Evolutionary conservation across 202 grass and related monocot genomes (phyloP).

Genomic region (Setaria viridis): DNA sequence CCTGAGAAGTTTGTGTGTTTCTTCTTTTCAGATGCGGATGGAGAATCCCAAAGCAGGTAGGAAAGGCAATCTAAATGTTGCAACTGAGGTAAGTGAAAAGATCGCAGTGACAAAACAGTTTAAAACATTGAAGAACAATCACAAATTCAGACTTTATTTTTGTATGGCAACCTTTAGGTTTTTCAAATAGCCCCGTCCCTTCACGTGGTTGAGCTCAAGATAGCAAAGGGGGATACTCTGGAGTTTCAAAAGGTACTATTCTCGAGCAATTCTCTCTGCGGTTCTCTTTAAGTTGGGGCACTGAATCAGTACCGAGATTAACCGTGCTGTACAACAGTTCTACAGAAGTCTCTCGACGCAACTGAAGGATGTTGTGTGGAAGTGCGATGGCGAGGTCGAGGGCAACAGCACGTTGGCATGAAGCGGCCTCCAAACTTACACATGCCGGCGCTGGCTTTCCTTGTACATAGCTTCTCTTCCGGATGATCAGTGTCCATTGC

Average conservation of each 20-base stretch:
- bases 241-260: slow-evolving; percentile 86
- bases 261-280: background rate
- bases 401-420: slow-evolving; percentile 40
- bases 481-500: slow-evolving; percentile 37
- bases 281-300: background rate
- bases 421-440: slow-evolving; percentile 16
- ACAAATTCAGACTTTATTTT: background rate
- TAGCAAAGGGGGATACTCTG: slow-evolving; percentile 91
- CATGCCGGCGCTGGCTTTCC: background rate
- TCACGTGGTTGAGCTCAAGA: slow-evolving; percentile 87
- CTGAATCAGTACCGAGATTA: background rate
- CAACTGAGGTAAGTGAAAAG: slow-evolving; percentile 74
- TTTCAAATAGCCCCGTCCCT: slow-evolving; percentile 90
- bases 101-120: slow-evolving; percentile 17
- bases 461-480: slow-evolving; percentile 51
- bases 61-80: slow-evolving; percentile 97
- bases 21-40: slow-evolving; percentile 76
- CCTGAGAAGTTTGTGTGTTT: slow-evolving; percentile 31
- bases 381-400: slow-evolving; percentile 71
- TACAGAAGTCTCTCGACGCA: slow-evolving; percentile 75
- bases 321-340: slow-evolving; percentile 62
- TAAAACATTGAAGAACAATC: background rate
- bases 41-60: slow-evolving; percentile 88
- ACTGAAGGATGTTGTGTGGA: slow-evolving; percentile 97
- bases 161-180: slow-evolving; percentile 51